Evolutionary conservation across 352 stramenopile genomes (phyloP).

Genomic region (Phytophthora pinifolia): DNA sequence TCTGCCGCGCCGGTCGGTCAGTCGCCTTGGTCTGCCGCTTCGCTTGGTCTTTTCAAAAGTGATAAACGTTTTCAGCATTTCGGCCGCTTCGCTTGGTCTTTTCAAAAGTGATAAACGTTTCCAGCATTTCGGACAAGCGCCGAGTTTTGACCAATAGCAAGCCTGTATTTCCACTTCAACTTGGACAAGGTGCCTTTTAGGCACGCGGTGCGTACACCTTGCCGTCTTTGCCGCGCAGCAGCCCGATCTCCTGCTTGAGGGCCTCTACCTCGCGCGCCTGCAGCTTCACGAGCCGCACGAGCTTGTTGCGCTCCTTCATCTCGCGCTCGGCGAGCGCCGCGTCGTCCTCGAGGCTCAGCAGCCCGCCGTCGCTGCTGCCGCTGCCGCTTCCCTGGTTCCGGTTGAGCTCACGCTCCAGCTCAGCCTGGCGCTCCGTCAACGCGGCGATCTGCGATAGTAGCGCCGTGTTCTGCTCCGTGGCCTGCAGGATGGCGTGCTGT

Average conservation of each 20-base stretch:
- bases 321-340: constrained; percentile 56
- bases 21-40: constrained; percentile 2
- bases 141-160: constrained; percentile 21
- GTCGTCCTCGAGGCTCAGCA: constrained; percentile 45
- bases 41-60: constrained; percentile 24
- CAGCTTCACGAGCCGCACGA: constrained; percentile 90
- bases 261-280: constrained; percentile 91
- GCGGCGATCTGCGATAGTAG: constrained; percentile 76
- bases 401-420: constrained; percentile 89
- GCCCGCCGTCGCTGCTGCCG: constrained; percentile 40
- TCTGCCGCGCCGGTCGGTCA: constrained; percentile 1
- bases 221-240: constrained; percentile 83
- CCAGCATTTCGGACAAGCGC: not conserved
- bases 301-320: constrained; percentile 86
- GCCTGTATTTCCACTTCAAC: constrained; percentile 42
- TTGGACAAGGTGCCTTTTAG: constrained; percentile 45
- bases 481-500: constrained; percentile 73
- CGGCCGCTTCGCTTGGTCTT: constrained; percentile 11
- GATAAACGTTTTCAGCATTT: constrained; percentile 5
- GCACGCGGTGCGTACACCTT: constrained; percentile 61
- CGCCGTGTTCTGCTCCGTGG: constrained; percentile 85
- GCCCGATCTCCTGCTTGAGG: constrained; percentile 88
- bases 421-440: constrained; percentile 74
- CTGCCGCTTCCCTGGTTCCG: constrained; percentile 28
- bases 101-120: constrained; percentile 22